A percentile compares a stretch with the other conserved stretches of the same genome.
Conservation (phyloP, 2,329 filamentous ascomycete species). For the Ampelomyces quisqualis region DNA sequence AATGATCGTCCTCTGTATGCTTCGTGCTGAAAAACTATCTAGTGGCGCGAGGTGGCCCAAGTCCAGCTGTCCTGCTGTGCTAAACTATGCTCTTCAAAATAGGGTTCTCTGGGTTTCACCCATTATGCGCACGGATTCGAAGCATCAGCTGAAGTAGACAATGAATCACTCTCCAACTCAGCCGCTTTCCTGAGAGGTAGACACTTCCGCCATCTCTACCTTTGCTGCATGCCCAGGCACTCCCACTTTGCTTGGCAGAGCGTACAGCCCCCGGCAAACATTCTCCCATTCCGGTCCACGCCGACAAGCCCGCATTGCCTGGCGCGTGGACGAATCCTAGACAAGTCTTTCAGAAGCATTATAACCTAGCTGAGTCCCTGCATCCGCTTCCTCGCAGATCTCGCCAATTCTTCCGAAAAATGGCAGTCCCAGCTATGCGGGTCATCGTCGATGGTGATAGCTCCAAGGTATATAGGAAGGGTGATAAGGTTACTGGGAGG, state of each 20-base stretch:
- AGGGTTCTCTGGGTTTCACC: too few species aligned
- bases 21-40: too few species aligned
- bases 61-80: background rate
- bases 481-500: slow-evolving; percentile 39
- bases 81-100: too few species aligned
- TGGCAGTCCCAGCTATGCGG: slow-evolving; percentile 31
- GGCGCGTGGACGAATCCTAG: slow-evolving; percentile 17
- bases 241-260: slow-evolving; percentile 34
- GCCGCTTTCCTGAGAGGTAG: slow-evolving; percentile 19
- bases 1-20: too few species aligned
- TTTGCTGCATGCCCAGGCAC: slow-evolving; percentile 29
- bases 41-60: too few species aligned
- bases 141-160: background rate
- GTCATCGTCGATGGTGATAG: slow-evolving; percentile 37
- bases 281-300: slow-evolving; percentile 29
- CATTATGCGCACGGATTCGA: background rate
- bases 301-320: slow-evolving; percentile 34
- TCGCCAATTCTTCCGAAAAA: slow-evolving; percentile 16
- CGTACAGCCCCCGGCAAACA: slow-evolving; percentile 31
- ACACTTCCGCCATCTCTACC: slow-evolving; percentile 25
- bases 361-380: slow-evolving; percentile 31
- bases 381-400: slow-evolving; percentile 19
- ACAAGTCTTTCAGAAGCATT: slow-evolving; percentile 14
- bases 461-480: slow-evolving; percentile 31
- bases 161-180: slow-evolving; percentile 5